These are phyloP conservation scores for Fusarium sp. DNA, from an alignment of 2,329 filamentous ascomycete genomes.

Conservation along the genomic window DNA sequence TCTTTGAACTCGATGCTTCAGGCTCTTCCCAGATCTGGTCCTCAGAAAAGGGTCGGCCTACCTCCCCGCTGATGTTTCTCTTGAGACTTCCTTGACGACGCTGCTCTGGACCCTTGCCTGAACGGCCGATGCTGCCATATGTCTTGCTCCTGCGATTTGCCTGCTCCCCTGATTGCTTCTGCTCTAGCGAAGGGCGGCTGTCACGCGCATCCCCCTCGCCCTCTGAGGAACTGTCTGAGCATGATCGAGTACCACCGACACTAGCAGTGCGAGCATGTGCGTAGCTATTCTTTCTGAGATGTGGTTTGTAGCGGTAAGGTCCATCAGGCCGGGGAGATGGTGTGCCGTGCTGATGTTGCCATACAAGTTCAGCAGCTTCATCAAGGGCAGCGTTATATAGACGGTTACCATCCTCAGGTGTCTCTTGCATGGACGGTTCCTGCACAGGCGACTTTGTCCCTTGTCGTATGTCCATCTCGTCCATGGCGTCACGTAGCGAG, in stretches of 20 bases:
- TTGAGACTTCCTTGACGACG: conserved; percentile 76
- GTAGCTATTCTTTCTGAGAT: conserved; percentile 80
- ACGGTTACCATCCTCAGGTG: conserved; percentile 69
- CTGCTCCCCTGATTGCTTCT: conserved; percentile 34
- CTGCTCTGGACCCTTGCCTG: conserved; percentile 57
- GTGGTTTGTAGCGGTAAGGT: conserved; percentile 77
- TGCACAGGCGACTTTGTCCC: conserved; percentile 47
- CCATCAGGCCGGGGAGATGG: conserved; percentile 71
- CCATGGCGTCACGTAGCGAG: conserved; percentile 79
- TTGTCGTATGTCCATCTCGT: conserved; percentile 76
- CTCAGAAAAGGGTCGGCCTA: conserved; percentile 77
- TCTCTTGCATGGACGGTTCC: conserved; percentile 50
- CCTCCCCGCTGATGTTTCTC: conserved; percentile 79
- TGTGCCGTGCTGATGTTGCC: conserved; percentile 77
- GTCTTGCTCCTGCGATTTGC: conserved; percentile 55
- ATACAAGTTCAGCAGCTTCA: conserved; percentile 85
- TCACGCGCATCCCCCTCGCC: conserved; percentile 59
- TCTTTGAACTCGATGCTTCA: conserved; percentile 58
- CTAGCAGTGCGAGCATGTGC: conserved; percentile 76
- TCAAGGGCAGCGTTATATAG: conserved; percentile 80
- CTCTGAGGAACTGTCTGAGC: conserved; percentile 68
- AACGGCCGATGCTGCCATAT: conserved; percentile 59
- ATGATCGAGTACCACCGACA: conserved; percentile 64
- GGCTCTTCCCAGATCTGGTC: conserved; percentile 94
- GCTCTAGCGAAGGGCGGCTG: conserved; percentile 51